These are phyloP conservation scores for Rhodotorula sp. DNA, from an alignment of 1,284 basidiomycete species.

Conservation along the genomic window DNA sequence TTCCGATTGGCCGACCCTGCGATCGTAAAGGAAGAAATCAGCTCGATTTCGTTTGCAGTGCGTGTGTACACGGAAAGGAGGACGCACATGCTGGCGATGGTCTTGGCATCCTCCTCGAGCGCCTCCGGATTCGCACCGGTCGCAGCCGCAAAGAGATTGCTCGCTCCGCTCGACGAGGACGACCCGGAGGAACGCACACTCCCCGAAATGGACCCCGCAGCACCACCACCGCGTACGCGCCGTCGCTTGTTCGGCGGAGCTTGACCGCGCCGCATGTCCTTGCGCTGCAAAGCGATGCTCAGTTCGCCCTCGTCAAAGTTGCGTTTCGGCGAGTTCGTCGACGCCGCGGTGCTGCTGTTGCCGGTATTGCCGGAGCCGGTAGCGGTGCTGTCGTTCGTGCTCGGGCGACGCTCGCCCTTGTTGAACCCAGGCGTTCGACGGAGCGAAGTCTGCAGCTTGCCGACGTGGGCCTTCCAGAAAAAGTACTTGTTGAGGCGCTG, in stretches of 20 bases:
- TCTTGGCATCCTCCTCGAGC: conserved; percentile 59
- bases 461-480: conserved; percentile 73
- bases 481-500: conserved; percentile 69
- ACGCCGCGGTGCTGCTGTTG: background rate
- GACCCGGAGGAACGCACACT: conserved; percentile 42
- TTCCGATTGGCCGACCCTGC: conserved; percentile 13
- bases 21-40: background rate
- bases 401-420: conserved; percentile 1
- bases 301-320: conserved; percentile 25
- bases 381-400: background rate
- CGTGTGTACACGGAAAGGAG: background rate
- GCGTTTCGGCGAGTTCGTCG: background rate
- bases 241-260: conserved; percentile 50
- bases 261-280: conserved; percentile 55
- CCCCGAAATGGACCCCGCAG: conserved; percentile 21
- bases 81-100: conserved; percentile 53
- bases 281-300: conserved; percentile 67
- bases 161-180: conserved; percentile 31
- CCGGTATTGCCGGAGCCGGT: background rate
- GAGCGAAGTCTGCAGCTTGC: conserved; percentile 43
- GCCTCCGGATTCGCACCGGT: conserved; percentile 57
- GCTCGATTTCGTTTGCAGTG: background rate
- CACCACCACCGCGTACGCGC: conserved; percentile 48
- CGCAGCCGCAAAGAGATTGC: conserved; percentile 51
- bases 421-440: conserved; percentile 24